Conservation (phyloP, 2,329 filamentous ascomycete species). For the Fusarium zealandicum region DNA sequence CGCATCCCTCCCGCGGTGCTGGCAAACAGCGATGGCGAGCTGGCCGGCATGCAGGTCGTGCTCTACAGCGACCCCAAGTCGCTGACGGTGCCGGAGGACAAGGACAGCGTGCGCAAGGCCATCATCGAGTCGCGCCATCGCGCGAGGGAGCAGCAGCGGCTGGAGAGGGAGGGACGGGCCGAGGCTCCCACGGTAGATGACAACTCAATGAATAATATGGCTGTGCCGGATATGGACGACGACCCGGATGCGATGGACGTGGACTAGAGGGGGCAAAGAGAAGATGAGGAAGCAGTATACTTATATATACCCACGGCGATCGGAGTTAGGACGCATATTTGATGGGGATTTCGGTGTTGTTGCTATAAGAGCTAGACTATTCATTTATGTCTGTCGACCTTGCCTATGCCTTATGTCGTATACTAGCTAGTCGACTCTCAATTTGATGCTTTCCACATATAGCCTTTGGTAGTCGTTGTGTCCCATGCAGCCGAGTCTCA, state of each 20-base stretch:
- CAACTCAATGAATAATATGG: constrained; percentile 16
- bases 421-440: constrained; percentile 24
- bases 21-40: constrained; percentile 60
- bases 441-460: constrained; percentile 20
- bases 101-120: constrained; percentile 80
- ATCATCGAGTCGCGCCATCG: constrained; percentile 81
- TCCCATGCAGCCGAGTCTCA: constrained; percentile 1
- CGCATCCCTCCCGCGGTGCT: constrained; percentile 74
- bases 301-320: constrained; percentile 38
- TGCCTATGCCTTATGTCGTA: constrained; percentile 20
- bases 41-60: constrained; percentile 75
- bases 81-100: constrained; percentile 75
- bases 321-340: constrained; percentile 33
- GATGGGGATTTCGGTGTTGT: constrained; percentile 1
- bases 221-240: constrained; percentile 36
- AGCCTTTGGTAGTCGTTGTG: constrained; percentile 5
- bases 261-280: constrained; percentile 50
- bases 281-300: constrained; percentile 3
- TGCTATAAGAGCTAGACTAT: constrained; percentile 1
- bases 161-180: constrained; percentile 45
- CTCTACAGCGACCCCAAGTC: constrained; percentile 83
- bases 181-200: constrained; percentile 3
- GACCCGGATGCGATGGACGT: constrained; percentile 74
- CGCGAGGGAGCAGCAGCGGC: constrained; percentile 64
- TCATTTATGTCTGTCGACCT: background rate